These are phyloP conservation scores for Suillus luteus DNA, from an alignment of 768 basidiomycete species.

Conservation along the genomic window DNA sequence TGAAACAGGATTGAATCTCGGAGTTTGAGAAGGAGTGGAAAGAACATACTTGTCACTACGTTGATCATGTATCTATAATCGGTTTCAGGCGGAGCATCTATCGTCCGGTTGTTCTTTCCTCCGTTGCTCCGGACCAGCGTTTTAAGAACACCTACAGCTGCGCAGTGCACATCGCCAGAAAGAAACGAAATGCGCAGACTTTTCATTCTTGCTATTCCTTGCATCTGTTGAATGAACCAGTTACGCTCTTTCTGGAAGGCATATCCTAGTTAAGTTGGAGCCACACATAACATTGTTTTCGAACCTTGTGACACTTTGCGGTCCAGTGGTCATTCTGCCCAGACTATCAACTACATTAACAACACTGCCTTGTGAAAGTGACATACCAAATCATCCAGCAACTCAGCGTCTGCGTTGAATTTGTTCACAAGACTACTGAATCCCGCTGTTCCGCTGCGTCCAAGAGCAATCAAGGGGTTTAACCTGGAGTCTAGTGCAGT, in stretches of 20 bases:
- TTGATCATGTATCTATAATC: conserved; percentile 94
- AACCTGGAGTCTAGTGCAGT: conserved; percentile 74
- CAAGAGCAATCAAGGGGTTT: conserved; percentile 82
- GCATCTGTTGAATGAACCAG: conserved; percentile 79
- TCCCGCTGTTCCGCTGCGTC: conserved; percentile 64
- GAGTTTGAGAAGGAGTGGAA: neutral
- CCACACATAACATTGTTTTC: conserved; percentile 3
- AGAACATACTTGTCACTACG: conserved; percentile 67
- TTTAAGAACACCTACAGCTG: conserved; percentile 78
- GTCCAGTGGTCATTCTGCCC: conserved; percentile 91
- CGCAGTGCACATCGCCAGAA: conserved; percentile 93
- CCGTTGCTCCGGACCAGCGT: conserved; percentile 47
- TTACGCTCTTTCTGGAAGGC: conserved; percentile 81
- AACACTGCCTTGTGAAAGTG: conserved; percentile 5
- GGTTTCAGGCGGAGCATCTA: conserved; percentile 45
- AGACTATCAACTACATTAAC: neutral
- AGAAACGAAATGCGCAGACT: conserved; percentile 80
- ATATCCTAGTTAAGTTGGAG: conserved; percentile 7
- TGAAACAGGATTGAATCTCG: conserved; percentile 23
- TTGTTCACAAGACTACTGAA: conserved; percentile 84
- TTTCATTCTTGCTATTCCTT: conserved; percentile 64
- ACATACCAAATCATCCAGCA: conserved; percentile 86
- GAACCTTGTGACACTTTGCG: conserved; percentile 73
- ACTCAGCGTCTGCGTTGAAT: conserved; percentile 89
- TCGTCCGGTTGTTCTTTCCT: conserved; percentile 46